Conservation (phyloP, 2,329 filamentous ascomycete genomes). For the Penicillium decumbens region DNA sequence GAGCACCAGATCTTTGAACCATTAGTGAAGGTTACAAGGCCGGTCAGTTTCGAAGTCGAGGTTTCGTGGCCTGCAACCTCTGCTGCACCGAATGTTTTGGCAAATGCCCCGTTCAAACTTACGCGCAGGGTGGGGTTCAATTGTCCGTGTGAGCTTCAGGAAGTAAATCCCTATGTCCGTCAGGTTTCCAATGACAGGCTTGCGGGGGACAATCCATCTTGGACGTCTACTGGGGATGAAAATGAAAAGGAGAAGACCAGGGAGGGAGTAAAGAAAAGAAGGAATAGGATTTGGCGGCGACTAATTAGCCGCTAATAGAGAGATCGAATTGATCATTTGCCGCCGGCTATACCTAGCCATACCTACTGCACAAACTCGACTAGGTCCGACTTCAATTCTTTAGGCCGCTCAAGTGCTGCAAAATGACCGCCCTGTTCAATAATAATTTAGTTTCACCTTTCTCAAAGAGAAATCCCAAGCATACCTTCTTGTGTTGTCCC, state of each 20-base stretch:
- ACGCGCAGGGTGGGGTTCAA: no score
- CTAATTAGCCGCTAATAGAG: not conserved
- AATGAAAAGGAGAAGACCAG: not conserved
- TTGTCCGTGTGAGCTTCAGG: no score
- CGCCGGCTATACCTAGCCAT: conserved; percentile 18
- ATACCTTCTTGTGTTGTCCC: conserved; percentile 33
- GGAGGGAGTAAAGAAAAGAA: not conserved
- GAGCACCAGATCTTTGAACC: no score
- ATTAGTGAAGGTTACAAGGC: no score
- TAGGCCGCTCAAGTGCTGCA: conserved; percentile 44
- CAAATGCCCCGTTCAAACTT: no score
- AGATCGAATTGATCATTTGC: not conserved
- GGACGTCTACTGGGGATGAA: not conserved
- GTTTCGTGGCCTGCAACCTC: no score
- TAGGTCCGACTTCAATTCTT: conserved; percentile 44
- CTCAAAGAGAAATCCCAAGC: not conserved
- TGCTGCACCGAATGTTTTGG: no score
- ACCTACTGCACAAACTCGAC: conserved; percentile 34
- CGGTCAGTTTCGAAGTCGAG: no score
- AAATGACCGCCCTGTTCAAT: conserved; percentile 50
- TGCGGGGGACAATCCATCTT: not conserved
- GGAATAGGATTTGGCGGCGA: not conserved
- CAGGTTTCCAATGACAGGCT: no score
- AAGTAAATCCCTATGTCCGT: no score
- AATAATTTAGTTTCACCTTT: not conserved